A percentile compares a stretch with the other conserved stretches of the same genome.
phyloP scores from a whole-genome alignment of 2,329 filamentous ascomycete species.

The Ophiocordyceps camponoti-rufipedis region DNA sequence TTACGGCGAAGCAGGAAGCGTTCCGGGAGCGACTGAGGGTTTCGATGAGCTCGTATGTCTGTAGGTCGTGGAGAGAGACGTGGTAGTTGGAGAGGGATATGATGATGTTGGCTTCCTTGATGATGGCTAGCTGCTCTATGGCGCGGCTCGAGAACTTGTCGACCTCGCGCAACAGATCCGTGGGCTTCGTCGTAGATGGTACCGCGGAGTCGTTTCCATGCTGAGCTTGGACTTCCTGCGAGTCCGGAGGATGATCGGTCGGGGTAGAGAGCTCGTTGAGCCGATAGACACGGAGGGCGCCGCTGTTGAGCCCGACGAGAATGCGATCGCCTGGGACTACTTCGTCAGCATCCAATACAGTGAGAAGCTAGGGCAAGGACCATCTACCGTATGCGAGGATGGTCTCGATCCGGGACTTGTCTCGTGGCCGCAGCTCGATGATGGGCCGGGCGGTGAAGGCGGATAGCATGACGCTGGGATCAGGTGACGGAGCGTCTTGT shows the following conservation, averaged over 20 bases:
- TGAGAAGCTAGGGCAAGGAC: not conserved
- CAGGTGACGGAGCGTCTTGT: slow-evolving; percentile 11
- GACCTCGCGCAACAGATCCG: slow-evolving; percentile 75
- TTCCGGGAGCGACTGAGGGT: slow-evolving; percentile 69
- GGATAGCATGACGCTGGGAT: slow-evolving; percentile 60
- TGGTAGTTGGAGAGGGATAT: slow-evolving; percentile 82
- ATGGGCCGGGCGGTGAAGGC: slow-evolving; percentile 93
- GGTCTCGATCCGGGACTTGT: slow-evolving; percentile 95
- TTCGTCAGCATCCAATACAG: not conserved
- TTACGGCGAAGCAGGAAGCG: slow-evolving; percentile 78
- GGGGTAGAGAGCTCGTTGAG: slow-evolving; percentile 47
- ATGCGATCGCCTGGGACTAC: slow-evolving; percentile 55
- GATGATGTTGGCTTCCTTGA: slow-evolving; percentile 86
- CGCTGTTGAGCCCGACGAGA: slow-evolving; percentile 80
- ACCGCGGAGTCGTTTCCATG: slow-evolving; percentile 12
- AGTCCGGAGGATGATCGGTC: slow-evolving; percentile 13
- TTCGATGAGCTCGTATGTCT: slow-evolving; percentile 68
- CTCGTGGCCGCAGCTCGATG: slow-evolving; percentile 86
- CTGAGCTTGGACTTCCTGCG: slow-evolving; percentile 7
- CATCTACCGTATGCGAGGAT: slow-evolving; percentile 67
- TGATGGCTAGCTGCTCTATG: slow-evolving; percentile 83
- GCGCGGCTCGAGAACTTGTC: slow-evolving; percentile 85
- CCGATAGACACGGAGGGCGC: slow-evolving; percentile 76
- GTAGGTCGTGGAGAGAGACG: slow-evolving; percentile 76
- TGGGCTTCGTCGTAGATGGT: slow-evolving; percentile 30